Evolutionary conservation across 176 grass and related monocot genomes (phyloP).

Genomic region (Eremochloa ophiuroides): DNA sequence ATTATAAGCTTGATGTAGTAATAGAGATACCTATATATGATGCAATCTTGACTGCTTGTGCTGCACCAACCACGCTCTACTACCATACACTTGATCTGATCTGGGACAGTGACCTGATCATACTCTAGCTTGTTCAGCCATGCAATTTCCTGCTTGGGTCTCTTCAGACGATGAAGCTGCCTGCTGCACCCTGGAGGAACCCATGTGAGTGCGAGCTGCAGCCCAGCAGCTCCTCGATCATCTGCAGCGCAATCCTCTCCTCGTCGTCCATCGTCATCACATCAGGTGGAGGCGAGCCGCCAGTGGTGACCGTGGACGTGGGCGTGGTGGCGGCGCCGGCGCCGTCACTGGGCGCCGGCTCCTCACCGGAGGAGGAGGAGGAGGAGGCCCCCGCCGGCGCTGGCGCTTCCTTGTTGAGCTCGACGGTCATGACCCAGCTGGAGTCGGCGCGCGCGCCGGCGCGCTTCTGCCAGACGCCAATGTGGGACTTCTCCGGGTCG

Average conservation of each 20-base stretch:
- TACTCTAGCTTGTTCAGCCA: conserved; percentile 16
- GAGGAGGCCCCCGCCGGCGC: background rate
- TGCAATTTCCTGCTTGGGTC: conserved; percentile 6
- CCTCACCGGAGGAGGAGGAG: background rate
- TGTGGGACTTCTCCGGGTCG: conserved; percentile 96
- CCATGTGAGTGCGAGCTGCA: conserved; percentile 49
- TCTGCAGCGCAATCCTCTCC: conserved; percentile 88
- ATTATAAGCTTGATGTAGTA: conserved; percentile 52
- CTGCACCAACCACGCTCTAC: conserved; percentile 54
- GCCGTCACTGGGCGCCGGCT: background rate
- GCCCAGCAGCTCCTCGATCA: conserved; percentile 97
- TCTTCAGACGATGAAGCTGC: conserved; percentile 55
- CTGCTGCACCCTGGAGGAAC: conserved; percentile 29
- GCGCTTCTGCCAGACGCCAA: conserved; percentile 99
- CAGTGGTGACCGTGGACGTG: background rate
- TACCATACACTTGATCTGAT: conserved; percentile 29
- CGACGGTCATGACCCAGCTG: conserved; percentile 97
- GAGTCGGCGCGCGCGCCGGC: conserved; percentile 86
- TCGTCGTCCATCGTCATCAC: conserved; percentile 50
- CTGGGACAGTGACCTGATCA: background rate
- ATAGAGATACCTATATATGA: conserved; percentile 38
- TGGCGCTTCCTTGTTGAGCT: conserved; percentile 55
- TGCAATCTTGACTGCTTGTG: conserved; percentile 48
- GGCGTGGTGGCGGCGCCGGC: background rate
- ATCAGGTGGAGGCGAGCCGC: background rate